Evolutionary conservation across 1,284 basidiomycete genomes (phyloP), one percentile per base, ranked within the genome.

Genomic region (Schizopora paradoxa): DNA sequence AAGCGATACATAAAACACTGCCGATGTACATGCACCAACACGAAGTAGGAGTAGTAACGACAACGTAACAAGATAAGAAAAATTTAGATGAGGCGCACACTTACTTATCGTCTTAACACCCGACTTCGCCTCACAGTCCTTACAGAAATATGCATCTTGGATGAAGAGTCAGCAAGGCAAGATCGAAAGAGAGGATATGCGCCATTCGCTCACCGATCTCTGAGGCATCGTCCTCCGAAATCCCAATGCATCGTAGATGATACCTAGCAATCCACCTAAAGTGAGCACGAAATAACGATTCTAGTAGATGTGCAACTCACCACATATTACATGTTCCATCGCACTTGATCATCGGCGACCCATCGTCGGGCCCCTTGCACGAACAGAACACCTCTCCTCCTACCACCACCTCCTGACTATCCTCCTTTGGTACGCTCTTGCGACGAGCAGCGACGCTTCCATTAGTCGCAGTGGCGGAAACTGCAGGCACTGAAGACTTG

Each of bases 341-440:
- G 59, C 89, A 91, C 40, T 69, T 68, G 37, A 91, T 80, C 88
- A 91, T 91, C 13, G 88, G 86, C 10, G 81, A 74, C 43, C 85
- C 84, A 66, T 88, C 83, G 59, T 90, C 82, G 23, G 74, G 69
- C 48, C 71, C 70, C 27, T 67, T 68, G 61, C 84, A 87, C 2
- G 70, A 62, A 64, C 84, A 86, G 55, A 74, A 74, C 29, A 64
- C 55, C n/a, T n/a, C 40, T 69, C 64, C 32, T 54, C 48, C 47
- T 33, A 38, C 14, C 35, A n/a, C n/a, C n/a, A n/a, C n/a, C n/a
- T n/a, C n/a, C n/a, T n/a, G n/a, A n/a, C n/a, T n/a, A n/a, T n/a
- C n/a, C n/a, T n/a, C n/a, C n/a, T n/a, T n/a, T n/a, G n/a, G n/a
- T n/a, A n/a, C n/a, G n/a, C n/a, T n/a, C n/a, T n/a, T n/a, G n/a